Evolutionary conservation across 1,284 basidiomycete species (phyloP).

Genomic region (Ganoderma lucidum): DNA sequence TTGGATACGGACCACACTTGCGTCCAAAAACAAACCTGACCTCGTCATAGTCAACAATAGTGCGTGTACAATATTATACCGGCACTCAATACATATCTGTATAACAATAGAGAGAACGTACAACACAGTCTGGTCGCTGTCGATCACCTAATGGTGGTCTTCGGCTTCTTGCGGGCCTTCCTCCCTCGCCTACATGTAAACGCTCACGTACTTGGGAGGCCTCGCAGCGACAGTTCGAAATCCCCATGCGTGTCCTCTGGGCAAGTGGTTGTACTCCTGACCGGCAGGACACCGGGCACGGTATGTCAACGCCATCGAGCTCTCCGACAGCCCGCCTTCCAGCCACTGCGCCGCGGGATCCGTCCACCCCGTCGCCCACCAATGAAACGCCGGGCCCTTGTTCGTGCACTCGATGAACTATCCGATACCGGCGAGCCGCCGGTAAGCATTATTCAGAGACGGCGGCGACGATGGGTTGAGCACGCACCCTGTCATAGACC

Average conservation of each 20-base stretch:
- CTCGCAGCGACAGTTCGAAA: neutral
- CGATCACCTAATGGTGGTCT: too few species aligned
- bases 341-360: neutral
- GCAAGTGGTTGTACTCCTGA: neutral
- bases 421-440: neutral
- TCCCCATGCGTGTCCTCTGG: neutral
- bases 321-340: neutral
- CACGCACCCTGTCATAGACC: neutral
- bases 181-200: neutral
- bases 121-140: too few species aligned
- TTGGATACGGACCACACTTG: too few species aligned
- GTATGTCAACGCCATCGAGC: too few species aligned
- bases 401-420: conserved; percentile 3
- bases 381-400: neutral
- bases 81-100: too few species aligned
- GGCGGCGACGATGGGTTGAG: neutral
- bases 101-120: too few species aligned
- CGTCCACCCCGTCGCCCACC: neutral
- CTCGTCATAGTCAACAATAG: neutral
- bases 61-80: neutral
- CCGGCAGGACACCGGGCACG: neutral
- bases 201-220: neutral
- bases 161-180: too few species aligned
- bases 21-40: neutral
- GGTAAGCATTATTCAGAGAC: neutral